Percentiles rank a stretch among this genome's conserved stretches.
Evolutionary conservation across 495 filamentous ascomycete genomes (phyloP).

Genomic region (Ramalina intermedia): DNA sequence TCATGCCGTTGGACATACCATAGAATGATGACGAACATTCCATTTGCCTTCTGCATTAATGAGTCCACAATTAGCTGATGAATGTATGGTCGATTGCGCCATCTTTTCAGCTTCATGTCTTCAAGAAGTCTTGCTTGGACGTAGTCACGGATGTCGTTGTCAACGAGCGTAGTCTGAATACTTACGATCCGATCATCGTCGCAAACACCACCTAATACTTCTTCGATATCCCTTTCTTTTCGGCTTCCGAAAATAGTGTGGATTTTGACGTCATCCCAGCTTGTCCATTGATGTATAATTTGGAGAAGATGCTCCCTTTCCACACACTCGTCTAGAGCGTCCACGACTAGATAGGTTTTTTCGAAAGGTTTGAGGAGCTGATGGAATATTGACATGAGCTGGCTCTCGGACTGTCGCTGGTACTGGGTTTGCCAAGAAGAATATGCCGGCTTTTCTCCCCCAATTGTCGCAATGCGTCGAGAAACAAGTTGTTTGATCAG

Average conservation of each 20-base stretch:
- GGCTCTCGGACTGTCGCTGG: slow-evolving; percentile 1
- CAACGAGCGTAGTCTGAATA: slow-evolving; percentile 8
- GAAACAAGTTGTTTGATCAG: slow-evolving; percentile 17
- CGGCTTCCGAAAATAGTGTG: slow-evolving; percentile 19
- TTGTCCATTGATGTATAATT: slow-evolving; percentile 13
- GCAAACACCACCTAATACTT: background rate
- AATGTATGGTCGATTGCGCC: slow-evolving; percentile 13
- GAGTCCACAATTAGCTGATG: no score
- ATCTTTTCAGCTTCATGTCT: slow-evolving; percentile 5
- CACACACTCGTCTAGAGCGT: slow-evolving; percentile 21
- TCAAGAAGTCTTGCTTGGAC: slow-evolving; percentile 6
- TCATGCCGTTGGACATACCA: slow-evolving; percentile 4
- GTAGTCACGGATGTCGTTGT: slow-evolving; percentile 18
- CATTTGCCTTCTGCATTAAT: slow-evolving; percentile 18
- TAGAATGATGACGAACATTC: slow-evolving; percentile 21
- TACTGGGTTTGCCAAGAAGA: slow-evolving; percentile 1
- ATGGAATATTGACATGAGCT: background rate
- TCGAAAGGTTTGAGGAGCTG: background rate
- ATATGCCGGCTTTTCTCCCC: no score
- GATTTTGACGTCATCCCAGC: slow-evolving; percentile 10
- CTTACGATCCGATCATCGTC: background rate
- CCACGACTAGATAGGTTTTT: slow-evolving; percentile 13
- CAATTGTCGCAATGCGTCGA: no score
- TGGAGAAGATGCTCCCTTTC: slow-evolving; percentile 13
- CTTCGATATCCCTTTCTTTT: slow-evolving; percentile 18